phyloP scores from a whole-genome alignment of 257 asterid genomes.

The Anisodus tanguticus region DNA sequence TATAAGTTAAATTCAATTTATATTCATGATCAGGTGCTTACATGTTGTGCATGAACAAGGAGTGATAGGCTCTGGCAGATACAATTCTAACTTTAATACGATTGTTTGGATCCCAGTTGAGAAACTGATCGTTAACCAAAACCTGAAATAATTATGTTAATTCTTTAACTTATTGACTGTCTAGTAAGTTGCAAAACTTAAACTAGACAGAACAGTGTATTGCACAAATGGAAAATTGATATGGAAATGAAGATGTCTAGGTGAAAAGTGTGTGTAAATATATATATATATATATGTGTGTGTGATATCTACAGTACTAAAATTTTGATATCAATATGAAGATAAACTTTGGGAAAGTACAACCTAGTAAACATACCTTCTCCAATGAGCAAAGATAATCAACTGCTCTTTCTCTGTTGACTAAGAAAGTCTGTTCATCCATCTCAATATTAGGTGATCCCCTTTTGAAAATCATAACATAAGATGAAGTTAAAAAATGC shows the following conservation, averaged over 20 bases:
- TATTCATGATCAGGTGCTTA: constrained; percentile 41
- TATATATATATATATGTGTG: no score
- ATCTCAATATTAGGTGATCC: constrained; percentile 97
- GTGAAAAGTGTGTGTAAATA: no score
- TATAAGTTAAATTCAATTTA: background rate
- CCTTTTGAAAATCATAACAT: constrained; percentile 39
- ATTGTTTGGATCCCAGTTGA: constrained; percentile 88
- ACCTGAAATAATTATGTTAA: constrained; percentile 50
- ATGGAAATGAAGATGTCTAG: no score
- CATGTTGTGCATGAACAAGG: constrained; percentile 97
- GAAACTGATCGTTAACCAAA: constrained; percentile 86
- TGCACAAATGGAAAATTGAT: background rate
- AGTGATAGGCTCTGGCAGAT: constrained; percentile 94
- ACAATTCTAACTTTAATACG: constrained; percentile 91
- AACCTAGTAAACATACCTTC: constrained; percentile 51
- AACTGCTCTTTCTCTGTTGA: constrained; percentile 92
- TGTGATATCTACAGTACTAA: background rate
- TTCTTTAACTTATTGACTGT: background rate
- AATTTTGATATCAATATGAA: background rate
- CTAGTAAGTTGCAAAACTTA: background rate
- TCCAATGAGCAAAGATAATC: constrained; percentile 93
- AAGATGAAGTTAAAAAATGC: background rate
- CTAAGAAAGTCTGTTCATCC: constrained; percentile 91
- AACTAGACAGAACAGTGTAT: background rate
- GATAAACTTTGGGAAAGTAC: background rate